Evolutionary conservation across 164 flowering plant species (phyloP), one percentile per base, ranked within the genome.

Genomic region (Vitis cinerea): DNA sequence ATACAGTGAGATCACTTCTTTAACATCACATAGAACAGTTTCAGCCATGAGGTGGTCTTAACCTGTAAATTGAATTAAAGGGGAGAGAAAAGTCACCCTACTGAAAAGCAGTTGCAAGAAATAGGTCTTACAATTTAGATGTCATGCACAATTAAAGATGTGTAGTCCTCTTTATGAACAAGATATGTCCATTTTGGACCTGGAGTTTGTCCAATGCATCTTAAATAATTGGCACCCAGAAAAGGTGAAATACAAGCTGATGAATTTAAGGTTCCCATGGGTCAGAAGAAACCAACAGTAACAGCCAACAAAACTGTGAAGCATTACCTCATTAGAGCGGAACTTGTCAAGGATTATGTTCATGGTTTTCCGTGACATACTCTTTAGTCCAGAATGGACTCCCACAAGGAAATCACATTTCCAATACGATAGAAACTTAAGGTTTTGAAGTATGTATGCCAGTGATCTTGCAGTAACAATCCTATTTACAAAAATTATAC

Each of bases 401-500:
- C 99, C 99, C 17, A 96, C 90, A 19, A 93, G 94, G 66, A 72
- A 96, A 74, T 83, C 79, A 77, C 90, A 88, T 85, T 78, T 89
- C 98, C 99, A 96, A 67, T 69, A 78, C 60, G 78, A 66, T 60
- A 93, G 73, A 69, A 84, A 69, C 68, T 81, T 79, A 14, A 91
- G 77, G 8, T 80, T 82, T 57, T 81, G 80, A 62, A 96, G 86
- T 70, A 96, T 85, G 71, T 66, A 71, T 17, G 91, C 77, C 77
- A 96, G 81, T 50, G 92, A 75, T 79, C 92, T 86, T n/a, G 98
- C 99, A 74, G 81, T 82, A 59, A 92, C 77, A 69, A 93, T 87
- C 77, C 98, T 85, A 83, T 89, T 90, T 29, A 93, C 99, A 80
- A 96, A 96, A 55, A 96, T 71, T 72, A 96, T 93, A 72, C 98